Evolutionary conservation across 2,329 filamentous ascomycete species (phyloP).

Genomic region (Colletotrichum sp.): DNA sequence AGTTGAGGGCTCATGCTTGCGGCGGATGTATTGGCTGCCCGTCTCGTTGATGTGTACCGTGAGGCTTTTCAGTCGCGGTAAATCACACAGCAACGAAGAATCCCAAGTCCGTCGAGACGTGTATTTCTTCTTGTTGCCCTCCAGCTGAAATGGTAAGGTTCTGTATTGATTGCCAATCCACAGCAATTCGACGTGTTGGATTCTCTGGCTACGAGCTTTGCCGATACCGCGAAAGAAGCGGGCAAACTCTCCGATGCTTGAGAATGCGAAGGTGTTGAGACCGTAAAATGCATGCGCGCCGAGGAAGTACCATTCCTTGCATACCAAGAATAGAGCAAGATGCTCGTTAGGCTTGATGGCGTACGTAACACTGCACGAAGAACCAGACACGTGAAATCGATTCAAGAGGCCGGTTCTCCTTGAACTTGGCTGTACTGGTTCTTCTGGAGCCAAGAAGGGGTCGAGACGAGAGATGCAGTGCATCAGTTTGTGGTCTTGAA

Average conservation of each 20-base stretch:
- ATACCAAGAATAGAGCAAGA: constrained; percentile 44
- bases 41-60: constrained; percentile 46
- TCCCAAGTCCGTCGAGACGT: constrained; percentile 43
- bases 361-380: constrained; percentile 34
- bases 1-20: constrained; percentile 37
- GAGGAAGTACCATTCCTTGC: constrained; percentile 43
- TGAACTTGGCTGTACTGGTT: constrained; percentile 4
- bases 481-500: constrained; percentile 37
- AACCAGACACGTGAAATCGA: constrained; percentile 43
- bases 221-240: constrained; percentile 51
- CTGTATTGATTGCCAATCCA: constrained; percentile 43
- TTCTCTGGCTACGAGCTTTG: constrained; percentile 38
- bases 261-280: constrained; percentile 55
- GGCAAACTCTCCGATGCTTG: constrained; percentile 56
- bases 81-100: constrained; percentile 37
- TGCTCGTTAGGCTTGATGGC: constrained; percentile 38
- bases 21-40: constrained; percentile 30
- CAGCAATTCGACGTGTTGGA: constrained; percentile 50
- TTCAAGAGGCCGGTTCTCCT: constrained; percentile 30
- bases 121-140: constrained; percentile 22
- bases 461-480: constrained; percentile 54
- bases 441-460: constrained; percentile 26
- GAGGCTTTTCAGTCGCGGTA: constrained; percentile 44
- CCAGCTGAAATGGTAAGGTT: constrained; percentile 10
- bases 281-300: constrained; percentile 52